Base-by-base conservation (phyloP, 441 rosid genomes). In the Capsella rubella region DNA sequence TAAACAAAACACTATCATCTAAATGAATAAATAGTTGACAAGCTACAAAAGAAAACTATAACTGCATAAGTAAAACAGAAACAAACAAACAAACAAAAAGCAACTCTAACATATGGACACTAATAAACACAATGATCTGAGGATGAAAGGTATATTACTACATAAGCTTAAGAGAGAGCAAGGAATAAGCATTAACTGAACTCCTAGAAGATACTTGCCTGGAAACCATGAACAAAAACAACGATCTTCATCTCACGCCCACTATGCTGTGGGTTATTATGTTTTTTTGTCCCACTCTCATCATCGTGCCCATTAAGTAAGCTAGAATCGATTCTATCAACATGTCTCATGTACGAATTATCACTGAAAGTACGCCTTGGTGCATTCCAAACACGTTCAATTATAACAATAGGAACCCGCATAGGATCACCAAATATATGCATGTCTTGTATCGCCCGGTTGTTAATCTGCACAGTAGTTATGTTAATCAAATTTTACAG, bases 151-250 rank as follows among this genome's bases (percentile, higher is more conserved):
- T 39, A 45, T 28, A 69, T 43, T 68, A 10, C 12, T 27, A 47
- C 12, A 49, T 39, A 50, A 40, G 43, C 25, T 35, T n/a, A 32
- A 31, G 37, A 31, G 34, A 65, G 58, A 65, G 50, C 1, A 55
- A 11, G 29, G 27, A 45, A 53, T 9, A 47, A 18, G 29, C 45
- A 11, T 52, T 35, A 32, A 43, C 40, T 6, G 2, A 63, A 14
- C 6, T 53, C 54, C 35, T 13, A 47, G 49, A 35, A 15, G 62
- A 51, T 60, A 68, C 87, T 75, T 89, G 84, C 99, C 98, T 93
- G 97, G 85, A 96, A 96, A 49, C 98, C 99, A 82, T 93, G 99
- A 74, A 96, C 98, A 81, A 96, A 96, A 59, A 96, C 82, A 49
- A 89, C 97, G 12, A 86, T 78, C 85, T 88, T 96, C 76, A 96